Base-by-base conservation (phyloP, 148 eudicot species). In the Cornus kousa region DNA sequence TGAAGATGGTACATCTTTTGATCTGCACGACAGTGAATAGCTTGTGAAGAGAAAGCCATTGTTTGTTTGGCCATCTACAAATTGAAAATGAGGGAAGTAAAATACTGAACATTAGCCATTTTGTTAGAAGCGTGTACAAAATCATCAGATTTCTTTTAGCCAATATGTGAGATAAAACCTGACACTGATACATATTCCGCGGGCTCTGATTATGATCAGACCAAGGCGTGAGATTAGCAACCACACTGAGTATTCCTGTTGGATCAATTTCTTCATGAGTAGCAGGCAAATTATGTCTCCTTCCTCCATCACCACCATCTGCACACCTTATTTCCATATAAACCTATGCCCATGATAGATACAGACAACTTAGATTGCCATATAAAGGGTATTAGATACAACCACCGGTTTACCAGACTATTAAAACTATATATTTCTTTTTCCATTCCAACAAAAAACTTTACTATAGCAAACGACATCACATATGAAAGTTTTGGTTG, bases 151-250 rank as follows among this genome's bases (percentile, higher is more conserved):
- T 9, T 20, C 40, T 59, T 43, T 24, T 3, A 22, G 48, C 3
- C 14, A 37, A 74, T 12, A 67, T 59, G 71, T 17, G 46, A 74
- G 66, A 78, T 77, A 77, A 43, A 71, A 95, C 99, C 99, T 95
- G 99, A 75, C 99, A 95, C 88, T 95, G 99, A 84, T 96, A 93
- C 99, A 96, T 96, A 85, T 96, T 96, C 60, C 99, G 93, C 77
- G 98, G 99, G 75, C 99, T 96, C 88, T 96, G 99, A 87, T 96
- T 96, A 88, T 96, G 99, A 81, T 96, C 90, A 85, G 93, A 96
- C 95, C 95, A 96, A 69, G 99, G 99, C 37, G 97, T 93, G 43
- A 92, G 90, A 91, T 88, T 96, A 75, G 87, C 97, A 85, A 95
- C 94, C 43, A 88, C 90, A 82, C 99, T 95, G 81, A 93, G 83